Base-by-base conservation (phyloP, 306 rosid genomes). In the Dalbergia cochinchinensis region DNA sequence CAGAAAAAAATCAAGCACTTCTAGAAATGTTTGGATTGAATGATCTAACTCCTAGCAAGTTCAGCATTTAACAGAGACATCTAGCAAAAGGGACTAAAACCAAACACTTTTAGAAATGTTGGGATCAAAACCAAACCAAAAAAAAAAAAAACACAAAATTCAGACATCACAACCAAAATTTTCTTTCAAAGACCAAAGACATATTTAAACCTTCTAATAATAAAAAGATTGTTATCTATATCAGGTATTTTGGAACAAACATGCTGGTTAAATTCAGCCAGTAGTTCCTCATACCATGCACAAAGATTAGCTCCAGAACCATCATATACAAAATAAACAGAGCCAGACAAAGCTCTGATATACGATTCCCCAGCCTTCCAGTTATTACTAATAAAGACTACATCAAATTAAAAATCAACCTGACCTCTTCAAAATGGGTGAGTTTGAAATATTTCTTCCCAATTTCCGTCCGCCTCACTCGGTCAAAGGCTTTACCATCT, bases 401-500 rank as follows among this genome's bases (percentile, higher is more conserved):
- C 4, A 19, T 68, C 42, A 58, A 78, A 16, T 20, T 13, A 66
- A 37, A 73, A 20, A 68, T 39, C 66, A 44, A 69, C 51, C 92
- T 89, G 44, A 95, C 99, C 99, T 95, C 99, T 85, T 95, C 98
- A 68, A 95, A 95, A 83, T 95, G 97, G n/a, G 94, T 85, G 18
- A 95, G 98, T 85, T 93, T 95, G 87, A 95, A 90, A 88, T 91
- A 5, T 74, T 95, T 95, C 89, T 95, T 95, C 70, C 99, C 99
- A 37, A 95, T 95, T 83, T 95, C 99, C 53, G 99, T 93, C 73
- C 78, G 88, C 88, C 99, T 90, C 82, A 93, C 99, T 84, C 95
- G 87, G 78, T 96, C 99, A 67, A 82, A 96, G 75, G 84, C 99
- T 86, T 89, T 90, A 80, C 99, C 99, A 71, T 96, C 99, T 35